These are phyloP conservation scores for Hypoxylon crocopeplum DNA, from an alignment of 495 filamentous ascomycete genomes.

Conservation along the genomic window DNA sequence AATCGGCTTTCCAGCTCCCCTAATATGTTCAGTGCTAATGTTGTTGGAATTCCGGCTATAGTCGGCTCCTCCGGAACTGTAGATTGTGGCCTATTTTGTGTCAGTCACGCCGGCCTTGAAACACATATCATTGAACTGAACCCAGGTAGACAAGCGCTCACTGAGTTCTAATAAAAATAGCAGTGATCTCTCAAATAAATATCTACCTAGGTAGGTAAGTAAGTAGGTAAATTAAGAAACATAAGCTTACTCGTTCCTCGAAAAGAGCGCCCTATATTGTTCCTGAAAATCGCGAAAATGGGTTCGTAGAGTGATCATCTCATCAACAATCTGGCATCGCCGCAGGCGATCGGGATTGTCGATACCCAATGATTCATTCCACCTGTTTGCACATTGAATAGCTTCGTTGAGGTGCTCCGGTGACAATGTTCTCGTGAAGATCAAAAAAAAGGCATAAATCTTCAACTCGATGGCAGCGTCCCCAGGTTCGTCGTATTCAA, in stretches of 20 bases:
- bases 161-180: no score
- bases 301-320: neutral
- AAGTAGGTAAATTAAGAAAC: neutral
- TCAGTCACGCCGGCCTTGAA: no score
- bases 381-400: neutral
- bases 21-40: neutral
- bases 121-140: no score
- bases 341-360: neutral
- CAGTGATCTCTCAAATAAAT: no score
- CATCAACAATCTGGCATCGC: neutral
- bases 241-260: neutral
- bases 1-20: neutral
- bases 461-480: neutral
- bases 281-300: no score
- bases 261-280: no score
- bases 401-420: neutral
- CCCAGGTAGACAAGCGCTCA: no score
- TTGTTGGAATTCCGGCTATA: no score
- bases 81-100: neutral
- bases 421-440: neutral
- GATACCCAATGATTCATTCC: neutral
- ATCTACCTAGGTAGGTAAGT: no score
- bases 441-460: neutral
- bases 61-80: no score
- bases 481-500: neutral